phyloP scores from a whole-genome alignment of 2,329 filamentous ascomycete species.

The Aspergillus fischeri region DNA sequence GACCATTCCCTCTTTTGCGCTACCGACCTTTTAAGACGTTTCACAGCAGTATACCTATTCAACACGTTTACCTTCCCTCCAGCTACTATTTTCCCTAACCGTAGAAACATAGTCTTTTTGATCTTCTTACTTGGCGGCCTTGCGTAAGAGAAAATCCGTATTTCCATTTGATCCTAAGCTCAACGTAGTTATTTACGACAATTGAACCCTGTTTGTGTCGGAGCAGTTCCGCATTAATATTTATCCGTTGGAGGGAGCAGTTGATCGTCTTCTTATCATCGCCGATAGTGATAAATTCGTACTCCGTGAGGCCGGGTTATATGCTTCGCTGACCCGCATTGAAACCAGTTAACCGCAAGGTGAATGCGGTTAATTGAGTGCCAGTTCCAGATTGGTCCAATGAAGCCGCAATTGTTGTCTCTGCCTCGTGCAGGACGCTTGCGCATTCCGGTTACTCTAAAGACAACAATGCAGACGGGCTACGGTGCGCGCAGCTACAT shows the following conservation, averaged over 20 bases:
- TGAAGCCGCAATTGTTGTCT: slow-evolving; percentile 22
- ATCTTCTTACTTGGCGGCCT: not conserved
- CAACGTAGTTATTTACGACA: not conserved
- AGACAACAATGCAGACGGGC: slow-evolving; percentile 9
- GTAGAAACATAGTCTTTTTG: not conserved
- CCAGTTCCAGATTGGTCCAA: slow-evolving; percentile 12
- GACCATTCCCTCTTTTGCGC: not conserved
- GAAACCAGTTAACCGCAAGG: not conserved
- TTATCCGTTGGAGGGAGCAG: slow-evolving; percentile 15
- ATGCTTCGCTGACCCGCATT: not conserved
- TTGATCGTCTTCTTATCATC: slow-evolving; percentile 17
- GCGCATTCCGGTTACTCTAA: slow-evolving; percentile 9
- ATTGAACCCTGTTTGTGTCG: not conserved
- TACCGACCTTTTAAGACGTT: not conserved
- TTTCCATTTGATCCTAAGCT: not conserved
- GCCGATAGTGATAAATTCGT: slow-evolving; percentile 1
- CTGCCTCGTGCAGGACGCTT: slow-evolving; percentile 22
- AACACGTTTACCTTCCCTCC: not conserved
- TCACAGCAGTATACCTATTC: not conserved
- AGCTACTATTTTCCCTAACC: not conserved
- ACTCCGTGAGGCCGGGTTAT: not conserved
- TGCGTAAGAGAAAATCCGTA: not conserved
- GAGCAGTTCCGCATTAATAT: slow-evolving; percentile 19
- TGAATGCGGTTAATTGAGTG: slow-evolving; percentile 5
- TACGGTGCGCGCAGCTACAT: slow-evolving; percentile 23